phyloP scores from a whole-genome alignment of 495 filamentous ascomycete species.

The Xylaria intraflava region DNA sequence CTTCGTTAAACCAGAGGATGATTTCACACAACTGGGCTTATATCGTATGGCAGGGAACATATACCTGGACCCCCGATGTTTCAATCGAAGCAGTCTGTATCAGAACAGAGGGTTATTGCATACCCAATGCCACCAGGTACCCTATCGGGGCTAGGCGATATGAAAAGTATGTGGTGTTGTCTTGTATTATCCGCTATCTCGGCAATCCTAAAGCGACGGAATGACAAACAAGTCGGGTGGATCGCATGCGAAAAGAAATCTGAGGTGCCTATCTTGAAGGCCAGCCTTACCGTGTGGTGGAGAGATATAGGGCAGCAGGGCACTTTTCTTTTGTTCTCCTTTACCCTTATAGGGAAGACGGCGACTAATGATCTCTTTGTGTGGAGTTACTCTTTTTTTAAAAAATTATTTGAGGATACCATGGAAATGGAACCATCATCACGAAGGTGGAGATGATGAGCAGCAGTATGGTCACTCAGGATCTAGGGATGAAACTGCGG shows the following conservation, averaged over 20 bases:
- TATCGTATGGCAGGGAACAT: neutral
- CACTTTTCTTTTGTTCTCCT: constrained; percentile 9
- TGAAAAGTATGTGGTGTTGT: constrained; percentile 1
- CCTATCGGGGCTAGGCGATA: neutral
- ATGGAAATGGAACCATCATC: neutral
- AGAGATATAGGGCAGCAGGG: neutral
- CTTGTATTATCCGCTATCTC: constrained; percentile 3
- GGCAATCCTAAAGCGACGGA: neutral
- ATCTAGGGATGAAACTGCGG: neutral
- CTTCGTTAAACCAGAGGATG: neutral
- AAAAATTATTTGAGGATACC: neutral
- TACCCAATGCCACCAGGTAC: neutral
- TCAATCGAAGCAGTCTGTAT: neutral
- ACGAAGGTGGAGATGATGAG: constrained; percentile 5
- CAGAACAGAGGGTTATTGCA: neutral
- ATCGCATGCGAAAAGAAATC: neutral
- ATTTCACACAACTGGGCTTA: neutral
- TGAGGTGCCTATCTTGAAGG: neutral
- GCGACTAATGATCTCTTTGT: neutral
- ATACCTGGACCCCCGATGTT: neutral
- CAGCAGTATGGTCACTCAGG: neutral
- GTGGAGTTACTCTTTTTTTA: neutral
- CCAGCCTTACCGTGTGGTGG: neutral
- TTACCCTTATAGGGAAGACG: neutral
- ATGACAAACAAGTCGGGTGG: neutral